These are phyloP conservation scores for Sclerotinia glacialis DNA, from an alignment of 2,329 filamentous ascomycete genomes.

Conservation along the genomic window DNA sequence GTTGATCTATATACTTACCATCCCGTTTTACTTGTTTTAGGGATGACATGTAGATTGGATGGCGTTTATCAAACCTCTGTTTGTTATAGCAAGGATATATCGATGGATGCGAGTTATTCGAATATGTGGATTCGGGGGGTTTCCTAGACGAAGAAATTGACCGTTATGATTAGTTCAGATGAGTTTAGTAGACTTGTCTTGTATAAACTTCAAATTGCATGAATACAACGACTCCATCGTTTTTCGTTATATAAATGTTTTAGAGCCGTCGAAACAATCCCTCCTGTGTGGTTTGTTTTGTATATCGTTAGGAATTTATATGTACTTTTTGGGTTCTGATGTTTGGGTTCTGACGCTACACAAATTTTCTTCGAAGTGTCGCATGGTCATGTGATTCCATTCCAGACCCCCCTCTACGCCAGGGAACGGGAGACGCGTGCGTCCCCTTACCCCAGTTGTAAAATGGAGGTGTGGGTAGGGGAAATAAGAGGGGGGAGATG, in stretches of 20 bases:
- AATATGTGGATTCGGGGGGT: background rate
- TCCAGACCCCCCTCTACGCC: too few relatives aligned
- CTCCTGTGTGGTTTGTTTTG: too few relatives aligned
- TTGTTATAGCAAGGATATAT: background rate
- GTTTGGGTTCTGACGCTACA: too few relatives aligned
- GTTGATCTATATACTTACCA: slow-evolving; percentile 21
- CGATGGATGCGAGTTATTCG: background rate
- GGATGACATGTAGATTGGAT: slow-evolving; percentile 16
- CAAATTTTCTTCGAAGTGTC: too few relatives aligned
- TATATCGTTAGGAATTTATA: too few relatives aligned
- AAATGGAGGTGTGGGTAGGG: too few relatives aligned
- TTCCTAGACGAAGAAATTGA: background rate
- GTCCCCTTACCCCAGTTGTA: too few relatives aligned
- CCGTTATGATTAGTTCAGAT: background rate
- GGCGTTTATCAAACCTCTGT: slow-evolving; percentile 19
- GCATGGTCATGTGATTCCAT: too few relatives aligned
- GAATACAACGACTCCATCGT: background rate
- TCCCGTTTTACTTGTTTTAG: slow-evolving; percentile 14
- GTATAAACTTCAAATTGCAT: background rate
- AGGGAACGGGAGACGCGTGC: too few relatives aligned
- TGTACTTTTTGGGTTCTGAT: too few relatives aligned
- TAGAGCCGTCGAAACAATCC: too few relatives aligned
- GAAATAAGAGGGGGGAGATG: too few relatives aligned
- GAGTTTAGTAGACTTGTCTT: slow-evolving; percentile 1
- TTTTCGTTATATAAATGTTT: background rate